Evolutionary conservation across 345 rosid species (phyloP), one percentile per base, ranked within the genome.

Genomic region (Isatis tinctoria): DNA sequence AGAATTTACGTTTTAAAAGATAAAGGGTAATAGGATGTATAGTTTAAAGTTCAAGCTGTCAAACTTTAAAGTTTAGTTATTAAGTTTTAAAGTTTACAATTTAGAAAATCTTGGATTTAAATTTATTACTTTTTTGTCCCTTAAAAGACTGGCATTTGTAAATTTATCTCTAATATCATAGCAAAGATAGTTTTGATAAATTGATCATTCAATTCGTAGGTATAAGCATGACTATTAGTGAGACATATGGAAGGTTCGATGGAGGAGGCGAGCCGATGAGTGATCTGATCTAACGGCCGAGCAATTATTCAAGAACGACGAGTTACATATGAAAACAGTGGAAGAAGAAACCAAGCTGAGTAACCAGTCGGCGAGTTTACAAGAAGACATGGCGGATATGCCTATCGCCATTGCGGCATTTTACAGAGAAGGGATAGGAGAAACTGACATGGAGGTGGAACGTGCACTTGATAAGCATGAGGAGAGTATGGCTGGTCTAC

Each of bases 301-400:
- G 4, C 84, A 83, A 13, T 14, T 85, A 6, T 11, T 11, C 16
- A 37, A 40, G 70, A 37, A 82, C 14, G 79, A 84, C 44, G 73
- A 72, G 22, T 60, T 85, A 54, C 87, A 83, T 24, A 9, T 35
- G 0, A 78, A 26, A 62, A 80, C 82, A 12, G 57, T 85, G 0
- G 32, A 70, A 3, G 78, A 71, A 20, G 83, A 85, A 70, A 82
- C 82, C 8, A 72, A 60, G 54, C 53, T 80, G 54, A 73, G 79
- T 1, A 59, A 45, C 37, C 44, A 16, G 32, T 32, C 78, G 14
- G 84, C 88, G 1, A 74, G 43, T 45, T 33, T 85, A 57, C 87
- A 85, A 45, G 92, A 85, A 32, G 80, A 84, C 45, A 59, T 80
- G 8, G 81, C 76, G 6, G 87, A 85, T 26, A 74, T 66, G 18